phyloP scores from a whole-genome alignment of 306 rosid genomes.

The Cicer bijugum region DNA sequence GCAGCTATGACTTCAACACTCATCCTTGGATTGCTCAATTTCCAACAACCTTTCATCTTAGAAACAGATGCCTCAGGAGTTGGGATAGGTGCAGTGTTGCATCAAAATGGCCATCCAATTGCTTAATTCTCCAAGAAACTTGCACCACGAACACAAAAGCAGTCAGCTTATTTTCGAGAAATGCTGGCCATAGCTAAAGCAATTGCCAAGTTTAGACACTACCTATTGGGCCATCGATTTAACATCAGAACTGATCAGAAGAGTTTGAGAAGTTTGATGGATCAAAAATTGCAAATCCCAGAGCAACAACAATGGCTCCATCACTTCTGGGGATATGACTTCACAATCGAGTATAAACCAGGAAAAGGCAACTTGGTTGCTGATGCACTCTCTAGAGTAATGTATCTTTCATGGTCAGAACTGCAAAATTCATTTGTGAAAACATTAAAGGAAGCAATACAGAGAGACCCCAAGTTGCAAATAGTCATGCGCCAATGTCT shows the following conservation, averaged over 20 bases:
- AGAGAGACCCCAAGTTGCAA: background rate
- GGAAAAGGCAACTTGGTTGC: background rate
- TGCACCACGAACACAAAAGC: background rate
- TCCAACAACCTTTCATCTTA: background rate
- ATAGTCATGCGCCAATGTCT: background rate
- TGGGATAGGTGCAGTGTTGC: background rate
- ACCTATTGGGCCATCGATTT: background rate
- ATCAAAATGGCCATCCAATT: background rate
- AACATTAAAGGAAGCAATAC: background rate
- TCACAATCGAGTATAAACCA: background rate
- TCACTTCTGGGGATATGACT: background rate
- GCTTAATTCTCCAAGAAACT: background rate
- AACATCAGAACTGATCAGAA: background rate
- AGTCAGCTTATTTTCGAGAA: background rate
- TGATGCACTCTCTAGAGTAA: background rate
- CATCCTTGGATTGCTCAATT: background rate
- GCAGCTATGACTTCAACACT: background rate
- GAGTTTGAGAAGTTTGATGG: background rate
- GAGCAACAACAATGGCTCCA: background rate
- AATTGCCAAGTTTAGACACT: background rate
- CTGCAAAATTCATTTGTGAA: background rate
- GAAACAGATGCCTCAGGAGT: background rate
- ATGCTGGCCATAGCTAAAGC: background rate
- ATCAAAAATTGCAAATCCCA: background rate
- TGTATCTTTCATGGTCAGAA: background rate